These are phyloP conservation scores for Pichia exigua DNA, from an alignment of 805 yeast species.

Conservation along the genomic window DNA sequence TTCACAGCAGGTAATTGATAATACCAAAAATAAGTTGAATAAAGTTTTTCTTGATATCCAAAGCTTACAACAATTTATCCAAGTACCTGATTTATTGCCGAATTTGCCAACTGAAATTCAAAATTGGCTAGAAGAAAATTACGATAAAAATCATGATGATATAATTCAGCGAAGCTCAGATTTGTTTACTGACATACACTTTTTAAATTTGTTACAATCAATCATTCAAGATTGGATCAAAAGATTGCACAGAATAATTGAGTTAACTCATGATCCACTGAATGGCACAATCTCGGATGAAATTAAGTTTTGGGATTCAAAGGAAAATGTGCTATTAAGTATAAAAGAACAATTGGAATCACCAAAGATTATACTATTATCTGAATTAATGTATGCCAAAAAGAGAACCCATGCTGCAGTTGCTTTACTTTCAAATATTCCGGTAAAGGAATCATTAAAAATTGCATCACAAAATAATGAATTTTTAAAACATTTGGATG, in stretches of 20 bases:
- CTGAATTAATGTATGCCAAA: conserved; percentile 55
- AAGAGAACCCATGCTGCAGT: conserved; percentile 75
- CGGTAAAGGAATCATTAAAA: conserved; percentile 46
- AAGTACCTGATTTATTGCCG: conserved; percentile 53
- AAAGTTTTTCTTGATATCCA: conserved; percentile 63
- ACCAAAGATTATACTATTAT: conserved; percentile 46
- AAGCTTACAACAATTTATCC: conserved; percentile 59
- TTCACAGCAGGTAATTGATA: conserved; percentile 30
- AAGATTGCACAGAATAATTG: conserved; percentile 50
- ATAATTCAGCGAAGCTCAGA: conserved; percentile 17
- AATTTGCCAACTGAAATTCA: conserved; percentile 46
- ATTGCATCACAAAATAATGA: conserved; percentile 50
- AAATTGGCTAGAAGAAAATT: conserved; percentile 26
- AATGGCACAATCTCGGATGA: conserved; percentile 60
- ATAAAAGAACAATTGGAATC: conserved; percentile 52
- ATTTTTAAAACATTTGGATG: conserved; percentile 63
- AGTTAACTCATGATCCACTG: conserved; percentile 41
- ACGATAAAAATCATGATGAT: conserved; percentile 7
- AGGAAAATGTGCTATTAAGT: conserved; percentile 51
- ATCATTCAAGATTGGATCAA: conserved; percentile 70
- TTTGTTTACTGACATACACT: conserved; percentile 39
- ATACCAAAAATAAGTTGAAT: conserved; percentile 53
- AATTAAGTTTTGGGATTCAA: conserved; percentile 66
- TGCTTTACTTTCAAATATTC: conserved; percentile 65
- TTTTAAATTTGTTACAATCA: conserved; percentile 63